Evolutionary conservation across 2,329 filamentous ascomycete species (phyloP).

Genomic region (Diaporthe australafricana): DNA sequence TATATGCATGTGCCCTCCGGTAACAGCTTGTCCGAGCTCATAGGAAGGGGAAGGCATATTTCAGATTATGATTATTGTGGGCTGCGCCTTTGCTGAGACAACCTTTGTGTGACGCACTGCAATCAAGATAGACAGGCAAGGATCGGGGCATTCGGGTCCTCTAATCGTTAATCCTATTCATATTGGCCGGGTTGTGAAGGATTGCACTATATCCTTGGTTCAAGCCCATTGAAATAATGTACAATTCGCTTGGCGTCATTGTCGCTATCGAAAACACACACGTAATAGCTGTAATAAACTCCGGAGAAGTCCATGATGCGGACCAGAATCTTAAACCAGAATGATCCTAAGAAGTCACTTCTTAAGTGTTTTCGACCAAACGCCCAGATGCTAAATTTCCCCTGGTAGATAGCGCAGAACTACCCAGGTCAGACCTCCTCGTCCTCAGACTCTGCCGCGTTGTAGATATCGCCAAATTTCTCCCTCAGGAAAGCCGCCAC

Average conservation of each 20-base stretch:
- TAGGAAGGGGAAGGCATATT: not conserved
- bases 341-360: too few species aligned
- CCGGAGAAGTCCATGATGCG: not conserved
- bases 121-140: not conserved
- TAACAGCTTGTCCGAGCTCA: not conserved
- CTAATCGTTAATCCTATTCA: not conserved
- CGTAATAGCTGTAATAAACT: too few species aligned
- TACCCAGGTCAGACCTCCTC: not conserved
- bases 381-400: not conserved
- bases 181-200: not conserved
- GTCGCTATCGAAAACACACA: not conserved
- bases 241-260: not conserved
- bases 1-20: slow-evolving; percentile 17
- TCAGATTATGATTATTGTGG: not conserved
- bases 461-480: slow-evolving; percentile 46
- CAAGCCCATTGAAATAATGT: not conserved
- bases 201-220: not conserved
- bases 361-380: too few species aligned
- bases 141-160: not conserved
- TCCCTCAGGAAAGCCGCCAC: slow-evolving; percentile 50
- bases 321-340: not conserved
- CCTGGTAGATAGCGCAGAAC: not conserved
- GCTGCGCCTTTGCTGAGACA: not conserved
- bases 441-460: not conserved
- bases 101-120: not conserved